Evolutionary conservation across 2,329 filamentous ascomycete species (phyloP), one percentile per base, ranked within the genome.

Genomic region (Leptoxyphium fumago): DNA sequence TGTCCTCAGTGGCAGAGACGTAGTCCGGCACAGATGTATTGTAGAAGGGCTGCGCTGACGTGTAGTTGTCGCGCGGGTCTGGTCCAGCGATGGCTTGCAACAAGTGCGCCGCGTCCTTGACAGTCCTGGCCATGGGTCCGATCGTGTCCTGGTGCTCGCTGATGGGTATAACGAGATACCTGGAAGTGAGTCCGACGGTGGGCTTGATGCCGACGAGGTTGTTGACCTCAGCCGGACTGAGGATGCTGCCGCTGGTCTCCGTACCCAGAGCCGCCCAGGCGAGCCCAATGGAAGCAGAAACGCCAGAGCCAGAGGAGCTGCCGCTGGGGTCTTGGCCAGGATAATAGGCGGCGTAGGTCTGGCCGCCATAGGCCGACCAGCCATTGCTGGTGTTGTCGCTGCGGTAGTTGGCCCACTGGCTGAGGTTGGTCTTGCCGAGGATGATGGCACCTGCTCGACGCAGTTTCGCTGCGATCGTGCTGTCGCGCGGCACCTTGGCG

Each of bases 151-250:
- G 71, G 45, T 68, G 72, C 49, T 74, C 64, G 26, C 66, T 71
- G 46, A 84, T 75, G 0, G 82, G 81, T 10, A 85, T 73, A 1
- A 83, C 79, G 4, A 80, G 65, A 46, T 72, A 63, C 11, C 75
- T 65, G 1, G 75, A 78, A 0, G 74, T 81, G 2, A 83, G 64
- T 0, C 79, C 80, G 1, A 82, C 74, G 0, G 77, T 80, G 1
- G 79, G 77, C 55, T 79, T 80, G 56, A 84, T 77, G 1, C 77
- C 80, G 0, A 82, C 78, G 1, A 82, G 56, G 45, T 79, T 80
- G 62, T 75, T 81, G 5, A 62, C 51, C 18, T 68, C 54, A 14
- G 62, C 63, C 0, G 81, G 80, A 9, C 66, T 68, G 3, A 82
- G 55, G 43, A 84, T 81, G 14, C 73, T 79, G 2, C 79, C 80